These are phyloP conservation scores for Paramecium pentaurelia DNA, from an alignment of 73 alveolate species.

Conservation along the genomic window DNA sequence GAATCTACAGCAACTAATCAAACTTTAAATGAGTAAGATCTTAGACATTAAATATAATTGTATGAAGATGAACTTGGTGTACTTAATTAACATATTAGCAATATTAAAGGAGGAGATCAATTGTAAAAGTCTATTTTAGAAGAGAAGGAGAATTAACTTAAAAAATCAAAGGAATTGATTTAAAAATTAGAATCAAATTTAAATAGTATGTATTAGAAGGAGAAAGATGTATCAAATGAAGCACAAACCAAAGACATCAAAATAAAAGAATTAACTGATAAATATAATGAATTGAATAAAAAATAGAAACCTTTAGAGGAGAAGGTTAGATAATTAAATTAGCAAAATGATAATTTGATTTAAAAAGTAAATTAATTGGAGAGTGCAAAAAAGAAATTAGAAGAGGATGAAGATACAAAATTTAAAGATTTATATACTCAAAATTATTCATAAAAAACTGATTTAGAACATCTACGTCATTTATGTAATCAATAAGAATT, in stretches of 20 bases:
- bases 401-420: neutral
- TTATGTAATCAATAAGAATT: neutral
- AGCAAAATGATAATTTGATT: neutral
- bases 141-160: neutral
- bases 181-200: neutral
- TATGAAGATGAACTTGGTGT: conserved; percentile 21
- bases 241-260: neutral
- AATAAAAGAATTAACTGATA: neutral
- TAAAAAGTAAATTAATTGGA: neutral
- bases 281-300: neutral
- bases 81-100: neutral
- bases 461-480: neutral
- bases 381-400: neutral
- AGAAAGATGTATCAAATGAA: neutral
- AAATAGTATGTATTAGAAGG: neutral
- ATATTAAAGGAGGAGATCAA: neutral
- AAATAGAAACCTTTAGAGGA: neutral
- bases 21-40: conserved; percentile 10
- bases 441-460: neutral
- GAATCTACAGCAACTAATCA: conserved; percentile 21
- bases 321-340: neutral
- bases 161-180: neutral
- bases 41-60: neutral
- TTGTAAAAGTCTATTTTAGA: neutral
- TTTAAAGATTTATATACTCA: neutral